Conservation (phyloP, 2,329 filamentous ascomycete species). For the Sphaerostilbella broomeana region DNA sequence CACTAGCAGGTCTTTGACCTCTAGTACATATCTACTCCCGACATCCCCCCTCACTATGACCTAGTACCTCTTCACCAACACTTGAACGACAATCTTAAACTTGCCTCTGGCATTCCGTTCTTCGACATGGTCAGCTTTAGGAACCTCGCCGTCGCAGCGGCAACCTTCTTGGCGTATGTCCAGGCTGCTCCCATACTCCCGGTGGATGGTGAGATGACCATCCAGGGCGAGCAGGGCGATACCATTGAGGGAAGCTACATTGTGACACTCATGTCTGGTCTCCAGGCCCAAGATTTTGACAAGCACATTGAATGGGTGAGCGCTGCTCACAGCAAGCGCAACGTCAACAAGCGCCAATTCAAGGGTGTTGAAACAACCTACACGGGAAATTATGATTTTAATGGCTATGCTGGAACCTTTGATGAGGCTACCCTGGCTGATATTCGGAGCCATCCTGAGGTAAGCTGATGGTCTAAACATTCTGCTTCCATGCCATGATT, state of each 20-base stretch:
- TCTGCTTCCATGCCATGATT: too few species aligned
- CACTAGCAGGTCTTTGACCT: too few species aligned
- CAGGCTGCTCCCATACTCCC: constrained; percentile 18
- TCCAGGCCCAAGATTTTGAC: constrained; percentile 40
- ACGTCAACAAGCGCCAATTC: constrained; percentile 41
- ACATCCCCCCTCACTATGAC: background rate
- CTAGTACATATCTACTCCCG: too few species aligned
- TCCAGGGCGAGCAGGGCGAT: constrained; percentile 10
- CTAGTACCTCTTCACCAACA: background rate
- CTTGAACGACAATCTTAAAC: too few species aligned
- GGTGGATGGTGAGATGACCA: constrained; percentile 13
- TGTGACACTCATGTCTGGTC: constrained; percentile 57
- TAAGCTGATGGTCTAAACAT: constrained; percentile 25
- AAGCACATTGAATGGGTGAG: constrained; percentile 43
- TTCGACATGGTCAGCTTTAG: constrained; percentile 26
- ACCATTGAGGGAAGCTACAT: constrained; percentile 46
- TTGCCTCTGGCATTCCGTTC: background rate
- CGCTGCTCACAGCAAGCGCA: constrained; percentile 49
- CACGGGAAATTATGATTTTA: constrained; percentile 25
- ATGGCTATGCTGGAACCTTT: constrained; percentile 40
- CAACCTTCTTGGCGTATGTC: constrained; percentile 19
- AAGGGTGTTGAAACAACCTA: constrained; percentile 28
- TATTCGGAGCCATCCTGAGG: constrained; percentile 36
- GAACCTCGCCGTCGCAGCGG: constrained; percentile 21
- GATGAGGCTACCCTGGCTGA: constrained; percentile 33